Evolutionary conservation across 1,284 basidiomycete genomes (phyloP).

Genomic region (Malassezia sympodialis): DNA sequence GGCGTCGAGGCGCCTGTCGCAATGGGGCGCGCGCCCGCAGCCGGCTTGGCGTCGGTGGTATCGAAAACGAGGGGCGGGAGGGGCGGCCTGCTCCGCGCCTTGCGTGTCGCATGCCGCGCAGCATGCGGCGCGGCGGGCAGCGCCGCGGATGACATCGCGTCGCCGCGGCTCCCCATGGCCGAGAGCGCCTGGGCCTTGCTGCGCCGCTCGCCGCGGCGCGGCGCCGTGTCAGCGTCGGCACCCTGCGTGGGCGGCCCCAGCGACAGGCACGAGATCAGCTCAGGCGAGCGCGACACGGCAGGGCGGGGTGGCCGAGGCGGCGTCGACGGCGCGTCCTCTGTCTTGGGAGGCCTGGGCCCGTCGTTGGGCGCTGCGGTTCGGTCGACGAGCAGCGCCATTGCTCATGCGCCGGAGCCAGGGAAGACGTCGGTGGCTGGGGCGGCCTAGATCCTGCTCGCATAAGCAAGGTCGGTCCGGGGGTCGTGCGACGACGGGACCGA

Average conservation of each 20-base stretch:
- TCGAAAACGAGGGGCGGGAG: constrained; percentile 7
- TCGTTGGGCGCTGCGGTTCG: neutral
- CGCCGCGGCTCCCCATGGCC: neutral
- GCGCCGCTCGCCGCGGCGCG: constrained; percentile 1
- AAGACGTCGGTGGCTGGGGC: neutral
- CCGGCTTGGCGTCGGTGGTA: neutral
- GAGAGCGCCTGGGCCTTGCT: constrained; percentile 14
- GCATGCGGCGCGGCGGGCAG: constrained; percentile 1
- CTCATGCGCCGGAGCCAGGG: neutral
- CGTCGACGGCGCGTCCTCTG: neutral
- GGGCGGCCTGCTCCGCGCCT: constrained; percentile 4
- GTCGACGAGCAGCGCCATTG: neutral
- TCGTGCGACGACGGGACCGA: neutral
- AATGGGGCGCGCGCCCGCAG: constrained; percentile 15
- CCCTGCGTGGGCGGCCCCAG: constrained; percentile 6
- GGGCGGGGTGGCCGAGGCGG: neutral
- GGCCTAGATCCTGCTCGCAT: neutral
- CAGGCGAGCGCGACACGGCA: neutral
- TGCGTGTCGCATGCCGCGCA: constrained; percentile 11
- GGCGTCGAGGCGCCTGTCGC: constrained; percentile 34
- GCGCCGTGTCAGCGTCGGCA: neutral
- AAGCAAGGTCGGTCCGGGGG: neutral
- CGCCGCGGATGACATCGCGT: neutral
- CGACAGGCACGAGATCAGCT: constrained; percentile 8
- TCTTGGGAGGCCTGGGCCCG: neutral